Percentiles rank a stretch among this genome's conserved stretches.
Conservation (phyloP, 148 eudicot species). For the Bassia scoparia region DNA sequence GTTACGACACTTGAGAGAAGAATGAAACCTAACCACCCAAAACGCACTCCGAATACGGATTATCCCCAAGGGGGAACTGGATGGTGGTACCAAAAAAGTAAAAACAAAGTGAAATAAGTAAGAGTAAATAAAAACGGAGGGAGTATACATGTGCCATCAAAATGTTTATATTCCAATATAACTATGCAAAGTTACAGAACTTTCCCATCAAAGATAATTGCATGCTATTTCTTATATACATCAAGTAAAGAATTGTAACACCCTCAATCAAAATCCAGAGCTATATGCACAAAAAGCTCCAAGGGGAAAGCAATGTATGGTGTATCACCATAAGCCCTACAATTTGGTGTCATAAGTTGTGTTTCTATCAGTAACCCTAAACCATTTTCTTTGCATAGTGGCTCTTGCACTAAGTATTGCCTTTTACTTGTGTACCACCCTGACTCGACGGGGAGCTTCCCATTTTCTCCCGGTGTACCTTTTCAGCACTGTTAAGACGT, state of each 20-base stretch:
- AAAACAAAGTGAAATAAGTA: no score
- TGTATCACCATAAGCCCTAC: conserved; percentile 1
- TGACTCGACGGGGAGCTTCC: background rate
- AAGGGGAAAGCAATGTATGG: background rate
- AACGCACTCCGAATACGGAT: no score
- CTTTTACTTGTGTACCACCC: background rate
- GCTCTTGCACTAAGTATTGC: background rate
- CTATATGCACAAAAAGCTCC: conserved; percentile 10
- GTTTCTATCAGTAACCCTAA: background rate
- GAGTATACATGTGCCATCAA: no score
- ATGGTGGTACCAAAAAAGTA: no score
- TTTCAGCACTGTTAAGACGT: conserved; percentile 26
- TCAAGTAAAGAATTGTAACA: background rate
- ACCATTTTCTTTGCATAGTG: background rate
- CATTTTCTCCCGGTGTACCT: conserved; percentile 7
- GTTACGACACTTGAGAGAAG: no score
- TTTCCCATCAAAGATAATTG: background rate
- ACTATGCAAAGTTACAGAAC: background rate
- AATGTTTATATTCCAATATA: background rate
- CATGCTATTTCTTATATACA: background rate
- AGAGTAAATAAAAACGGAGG: no score
- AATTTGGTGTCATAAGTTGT: background rate
- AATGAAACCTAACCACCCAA: no score
- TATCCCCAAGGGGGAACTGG: no score
- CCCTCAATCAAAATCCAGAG: background rate